These are phyloP conservation scores for Penicillium canariense DNA, from an alignment of 495 filamentous ascomycete species.

Conservation along the genomic window DNA sequence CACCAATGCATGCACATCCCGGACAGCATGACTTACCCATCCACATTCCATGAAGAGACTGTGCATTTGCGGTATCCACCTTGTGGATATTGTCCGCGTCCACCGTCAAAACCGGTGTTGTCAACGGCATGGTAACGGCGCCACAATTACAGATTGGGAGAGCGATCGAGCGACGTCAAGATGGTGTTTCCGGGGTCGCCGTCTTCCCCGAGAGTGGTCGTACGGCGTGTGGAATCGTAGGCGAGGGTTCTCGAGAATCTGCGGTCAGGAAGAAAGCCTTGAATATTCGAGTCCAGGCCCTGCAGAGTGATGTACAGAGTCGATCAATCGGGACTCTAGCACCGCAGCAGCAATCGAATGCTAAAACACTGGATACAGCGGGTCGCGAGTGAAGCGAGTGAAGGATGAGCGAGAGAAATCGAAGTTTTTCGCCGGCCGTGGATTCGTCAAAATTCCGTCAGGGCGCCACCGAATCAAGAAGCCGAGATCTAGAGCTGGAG, in stretches of 20 bases:
- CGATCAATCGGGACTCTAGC: slow-evolving; percentile 19
- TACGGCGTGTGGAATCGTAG: slow-evolving; percentile 42
- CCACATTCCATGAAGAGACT: slow-evolving; percentile 97
- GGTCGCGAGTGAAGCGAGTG: neutral
- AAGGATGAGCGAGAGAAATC: slow-evolving; percentile 4
- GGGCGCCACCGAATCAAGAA: slow-evolving; percentile 22
- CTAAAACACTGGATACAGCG: slow-evolving; percentile 4
- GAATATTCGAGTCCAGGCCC: slow-evolving; percentile 19
- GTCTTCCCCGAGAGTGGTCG: slow-evolving; percentile 52
- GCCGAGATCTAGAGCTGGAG: slow-evolving; percentile 13
- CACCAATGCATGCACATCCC: neutral
- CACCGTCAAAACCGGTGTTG: slow-evolving; percentile 74
- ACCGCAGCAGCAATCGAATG: slow-evolving; percentile 15
- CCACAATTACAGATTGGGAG: slow-evolving; percentile 18
- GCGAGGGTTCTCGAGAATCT: slow-evolving; percentile 23
- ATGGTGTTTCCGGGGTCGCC: slow-evolving; percentile 48
- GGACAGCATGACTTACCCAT: slow-evolving; percentile 65
- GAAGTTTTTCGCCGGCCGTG: slow-evolving; percentile 3
- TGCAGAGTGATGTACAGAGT: slow-evolving; percentile 19
- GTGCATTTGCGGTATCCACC: slow-evolving; percentile 86
- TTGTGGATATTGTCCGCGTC: slow-evolving; percentile 86
- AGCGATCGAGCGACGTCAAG: neutral
- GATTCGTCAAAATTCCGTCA: slow-evolving; percentile 21
- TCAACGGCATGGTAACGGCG: slow-evolving; percentile 57
- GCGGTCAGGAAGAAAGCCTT: slow-evolving; percentile 7